Base-by-base conservation (phyloP, 148 eudicot species). In the Beta vulgaris region DNA sequence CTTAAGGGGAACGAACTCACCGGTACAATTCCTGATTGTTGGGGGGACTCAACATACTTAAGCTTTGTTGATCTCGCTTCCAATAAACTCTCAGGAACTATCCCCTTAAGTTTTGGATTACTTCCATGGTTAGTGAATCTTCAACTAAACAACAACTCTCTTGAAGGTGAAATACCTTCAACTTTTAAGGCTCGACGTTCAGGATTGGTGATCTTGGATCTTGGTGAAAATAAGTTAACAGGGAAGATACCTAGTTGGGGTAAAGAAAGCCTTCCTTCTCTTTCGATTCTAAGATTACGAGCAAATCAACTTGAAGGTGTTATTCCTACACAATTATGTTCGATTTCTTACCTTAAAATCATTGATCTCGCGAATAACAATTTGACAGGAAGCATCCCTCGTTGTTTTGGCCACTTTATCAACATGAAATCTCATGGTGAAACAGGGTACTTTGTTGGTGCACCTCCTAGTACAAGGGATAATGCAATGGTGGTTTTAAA, bases 291-390 rank as follows among this genome's bases (percentile, higher is more conserved):
- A 1, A 63, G 77, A 25, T 12, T 88, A 36, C 67, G 82, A 32
- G 39, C 14, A 3, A 85, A 84, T 55, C 61, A 40, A 25, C 69
- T 88, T 4, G 65, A 25, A 15, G 89, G 89, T 19, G n/a, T 26
- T 3, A 84, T 88, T 78, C 89, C 91, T 13, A 14, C 13, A 15
- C 18, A 42, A 51, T 49, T 88, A 29, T 86, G 91, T 19, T 64
- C 34, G 4, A 73, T 78, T 0, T 1, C 73, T n/a, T 2, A 2
- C 6, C 86, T 86, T 39, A 83, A 80, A 34, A 73, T 84, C 9
- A 34, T 88, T 34, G 88, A 88, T 61, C 83, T 88, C 40, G 82
- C 82, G 0, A 10, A 49, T 0, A 88, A 84, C 55, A 81, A 78
- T 53, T 72, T 85, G 18, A 29, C 79, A 26, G 88, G 88, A n/a